Conservation (phyloP, 352 stramenopile species). For the Thraustochytrium striatum region DNA sequence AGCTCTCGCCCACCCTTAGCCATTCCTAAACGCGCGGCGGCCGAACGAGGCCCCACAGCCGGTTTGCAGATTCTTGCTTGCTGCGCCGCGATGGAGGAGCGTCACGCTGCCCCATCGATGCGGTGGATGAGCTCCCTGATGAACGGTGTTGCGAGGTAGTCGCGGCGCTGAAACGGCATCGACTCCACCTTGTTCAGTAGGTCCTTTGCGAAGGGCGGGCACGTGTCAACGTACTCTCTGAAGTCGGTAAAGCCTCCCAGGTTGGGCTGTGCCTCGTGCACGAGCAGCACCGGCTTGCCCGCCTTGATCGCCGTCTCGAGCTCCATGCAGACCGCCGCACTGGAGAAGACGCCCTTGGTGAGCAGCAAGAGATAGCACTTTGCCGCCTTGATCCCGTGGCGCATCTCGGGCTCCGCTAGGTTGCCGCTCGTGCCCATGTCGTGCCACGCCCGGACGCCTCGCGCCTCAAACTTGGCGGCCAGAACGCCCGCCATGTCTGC, state of each 20-base stretch:
- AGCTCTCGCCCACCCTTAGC: too few relatives aligned
- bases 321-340: neutral
- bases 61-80: too few relatives aligned
- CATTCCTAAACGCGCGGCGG: too few relatives aligned
- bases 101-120: too few relatives aligned
- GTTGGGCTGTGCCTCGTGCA: neutral
- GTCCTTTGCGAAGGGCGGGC: neutral
- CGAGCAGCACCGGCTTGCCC: neutral
- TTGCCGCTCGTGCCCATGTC: neutral
- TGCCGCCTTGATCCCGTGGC: neutral
- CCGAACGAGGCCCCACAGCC: too few relatives aligned
- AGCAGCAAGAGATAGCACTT: neutral
- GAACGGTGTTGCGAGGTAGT: neutral
- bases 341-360: neutral
- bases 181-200: neutral
- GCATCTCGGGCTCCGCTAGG: neutral
- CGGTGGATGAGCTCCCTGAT: neutral
- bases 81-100: too few relatives aligned
- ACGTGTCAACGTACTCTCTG: neutral
- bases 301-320: neutral
- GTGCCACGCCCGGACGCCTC: neutral
- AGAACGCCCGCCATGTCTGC: neutral
- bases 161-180: slow-evolving; percentile 1
- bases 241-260: neutral
- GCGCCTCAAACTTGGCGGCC: neutral